Conservation (phyloP, 1,139 yeast genomes). For the Arxiozyma slooffiae region DNA sequence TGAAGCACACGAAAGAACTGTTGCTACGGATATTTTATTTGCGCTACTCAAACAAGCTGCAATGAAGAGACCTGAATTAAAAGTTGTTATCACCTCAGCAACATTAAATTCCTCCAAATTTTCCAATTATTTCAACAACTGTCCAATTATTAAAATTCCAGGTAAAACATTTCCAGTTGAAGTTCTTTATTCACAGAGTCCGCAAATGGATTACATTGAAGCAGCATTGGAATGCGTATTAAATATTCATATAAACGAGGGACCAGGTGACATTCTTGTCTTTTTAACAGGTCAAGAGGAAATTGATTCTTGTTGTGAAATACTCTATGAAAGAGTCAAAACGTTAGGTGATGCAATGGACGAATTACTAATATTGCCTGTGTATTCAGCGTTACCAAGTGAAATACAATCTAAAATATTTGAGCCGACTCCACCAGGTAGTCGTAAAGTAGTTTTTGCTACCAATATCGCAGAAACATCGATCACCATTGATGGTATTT, state of each 20-base stretch:
- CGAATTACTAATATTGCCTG: slow-evolving; percentile 71
- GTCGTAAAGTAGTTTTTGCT: slow-evolving; percentile 83
- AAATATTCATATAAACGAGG: slow-evolving; percentile 72
- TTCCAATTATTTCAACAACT: slow-evolving; percentile 61
- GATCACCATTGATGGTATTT: slow-evolving; percentile 85
- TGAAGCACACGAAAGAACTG: slow-evolving; percentile 93
- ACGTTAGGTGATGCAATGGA: slow-evolving; percentile 53
- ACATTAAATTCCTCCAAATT: slow-evolving; percentile 81
- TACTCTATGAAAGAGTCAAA: slow-evolving; percentile 55
- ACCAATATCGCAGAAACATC: slow-evolving; percentile 97
- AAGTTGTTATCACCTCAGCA: slow-evolving; percentile 82
- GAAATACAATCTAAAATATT: slow-evolving; percentile 75
- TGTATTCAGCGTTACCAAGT: slow-evolving; percentile 82
- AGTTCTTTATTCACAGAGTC: slow-evolving; percentile 62
- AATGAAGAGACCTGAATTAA: slow-evolving; percentile 57
- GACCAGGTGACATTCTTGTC: slow-evolving; percentile 72
- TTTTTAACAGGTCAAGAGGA: slow-evolving; percentile 89
- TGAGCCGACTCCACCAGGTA: slow-evolving; percentile 72
- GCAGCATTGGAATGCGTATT: slow-evolving; percentile 73
- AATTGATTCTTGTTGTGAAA: slow-evolving; percentile 82
- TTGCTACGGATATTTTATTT: slow-evolving; percentile 86
- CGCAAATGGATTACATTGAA: slow-evolving; percentile 77
- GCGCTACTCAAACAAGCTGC: slow-evolving; percentile 74
- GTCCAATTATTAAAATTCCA: slow-evolving; percentile 77
- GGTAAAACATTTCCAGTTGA: slow-evolving; percentile 91